Conservation (phyloP, 2,329 filamentous ascomycete genomes). For the Xylaria sp. region DNA sequence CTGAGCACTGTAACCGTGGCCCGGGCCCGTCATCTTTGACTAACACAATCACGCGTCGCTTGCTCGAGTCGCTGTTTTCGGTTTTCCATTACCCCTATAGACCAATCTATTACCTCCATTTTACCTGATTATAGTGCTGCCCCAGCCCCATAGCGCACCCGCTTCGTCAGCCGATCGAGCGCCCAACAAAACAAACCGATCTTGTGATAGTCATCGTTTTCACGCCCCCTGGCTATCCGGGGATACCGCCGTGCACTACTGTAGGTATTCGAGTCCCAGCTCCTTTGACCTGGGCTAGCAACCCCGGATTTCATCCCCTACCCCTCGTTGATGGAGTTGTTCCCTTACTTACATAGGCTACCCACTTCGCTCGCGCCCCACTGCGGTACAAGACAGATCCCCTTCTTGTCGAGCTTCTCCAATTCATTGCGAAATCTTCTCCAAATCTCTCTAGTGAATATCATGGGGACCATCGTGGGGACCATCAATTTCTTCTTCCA, state of each 20-base stretch:
- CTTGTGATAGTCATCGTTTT: conserved; percentile 46
- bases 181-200: conserved; percentile 43
- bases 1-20: conserved; percentile 34
- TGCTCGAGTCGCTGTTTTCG: conserved; percentile 39
- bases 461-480: conserved; percentile 10
- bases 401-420: conserved; percentile 13
- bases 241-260: conserved; percentile 15
- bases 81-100: conserved; percentile 44
- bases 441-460: conserved; percentile 27
- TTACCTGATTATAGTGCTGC: conserved; percentile 50
- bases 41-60: conserved; percentile 34
- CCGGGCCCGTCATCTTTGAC: conserved; percentile 36
- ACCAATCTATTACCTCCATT: conserved; percentile 47
- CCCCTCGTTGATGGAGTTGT: background rate
- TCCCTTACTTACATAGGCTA: background rate
- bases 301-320: conserved; percentile 36
- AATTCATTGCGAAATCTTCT: conserved; percentile 33
- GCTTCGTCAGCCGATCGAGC: conserved; percentile 47
- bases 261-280: background rate
- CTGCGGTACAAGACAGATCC: conserved; percentile 10
- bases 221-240: conserved; percentile 35
- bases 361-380: conserved; percentile 24
- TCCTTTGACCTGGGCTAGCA: background rate
- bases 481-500: conserved; percentile 17
- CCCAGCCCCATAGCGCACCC: conserved; percentile 42